Evolutionary conservation across 768 basidiomycete genomes (phyloP).

Genomic region (Gelatoporia subvermispora): DNA sequence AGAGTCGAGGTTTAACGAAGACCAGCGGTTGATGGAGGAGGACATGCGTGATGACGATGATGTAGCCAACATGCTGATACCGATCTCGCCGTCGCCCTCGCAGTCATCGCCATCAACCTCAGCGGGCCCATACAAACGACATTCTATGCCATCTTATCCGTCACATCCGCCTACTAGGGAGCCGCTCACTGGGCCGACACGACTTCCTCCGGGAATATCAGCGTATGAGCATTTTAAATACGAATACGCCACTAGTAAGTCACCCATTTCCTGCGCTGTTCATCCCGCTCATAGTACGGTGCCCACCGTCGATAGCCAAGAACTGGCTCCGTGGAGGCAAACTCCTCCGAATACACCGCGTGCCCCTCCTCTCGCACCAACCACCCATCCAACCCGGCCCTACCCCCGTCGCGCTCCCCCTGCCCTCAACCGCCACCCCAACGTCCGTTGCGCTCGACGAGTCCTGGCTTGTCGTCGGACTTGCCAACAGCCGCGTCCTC

Average conservation of each 20-base stretch:
- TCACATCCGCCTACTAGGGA: conserved; percentile 1
- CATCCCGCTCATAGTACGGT: neutral
- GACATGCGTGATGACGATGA: too few relatives aligned
- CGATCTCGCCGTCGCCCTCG: too few relatives aligned
- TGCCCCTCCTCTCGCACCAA: conserved; percentile 23
- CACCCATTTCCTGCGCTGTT: conserved; percentile 3
- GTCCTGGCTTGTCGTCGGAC: conserved; percentile 83
- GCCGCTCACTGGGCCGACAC: conserved; percentile 1
- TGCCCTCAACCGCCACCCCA: conserved; percentile 60
- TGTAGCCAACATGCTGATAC: too few relatives aligned
- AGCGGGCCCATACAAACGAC: too few relatives aligned
- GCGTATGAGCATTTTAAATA: conserved; percentile 54
- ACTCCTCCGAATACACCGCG: conserved; percentile 61
- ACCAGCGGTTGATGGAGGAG: too few relatives aligned
- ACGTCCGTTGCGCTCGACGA: conserved; percentile 83
- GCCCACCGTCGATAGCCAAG: conserved; percentile 43
- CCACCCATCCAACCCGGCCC: neutral
- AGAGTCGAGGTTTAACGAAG: neutral
- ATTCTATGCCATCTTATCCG: neutral
- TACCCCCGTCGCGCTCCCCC: conserved; percentile 14
- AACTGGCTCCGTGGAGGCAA: conserved; percentile 79
- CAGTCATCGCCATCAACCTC: too few relatives aligned
- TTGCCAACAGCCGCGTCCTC: conserved; percentile 81
- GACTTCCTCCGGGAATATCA: conserved; percentile 50
- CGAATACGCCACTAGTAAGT: conserved; percentile 67